A percentile compares a stretch with the other conserved stretches of the same genome.
These are phyloP conservation scores for Corynespora cassiicola DNA, from an alignment of 2,329 filamentous ascomycete genomes.

Conservation along the genomic window DNA sequence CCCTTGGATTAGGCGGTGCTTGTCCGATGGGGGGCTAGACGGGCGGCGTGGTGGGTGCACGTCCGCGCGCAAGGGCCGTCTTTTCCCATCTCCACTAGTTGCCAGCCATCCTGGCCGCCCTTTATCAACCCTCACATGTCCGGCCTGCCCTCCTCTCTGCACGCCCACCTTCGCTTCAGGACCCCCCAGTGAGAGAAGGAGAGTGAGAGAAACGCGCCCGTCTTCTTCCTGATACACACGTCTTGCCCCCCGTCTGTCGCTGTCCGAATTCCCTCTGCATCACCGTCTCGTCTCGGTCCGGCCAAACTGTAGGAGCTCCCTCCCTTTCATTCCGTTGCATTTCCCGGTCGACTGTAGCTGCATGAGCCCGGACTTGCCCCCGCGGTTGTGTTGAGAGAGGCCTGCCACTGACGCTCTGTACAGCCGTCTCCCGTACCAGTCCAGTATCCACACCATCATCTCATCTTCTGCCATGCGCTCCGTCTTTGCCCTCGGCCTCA, in stretches of 20 bases:
- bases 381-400: no score
- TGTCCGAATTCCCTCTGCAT: no score
- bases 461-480: constrained; percentile 50
- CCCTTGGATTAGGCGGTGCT: no score
- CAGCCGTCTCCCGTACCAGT: constrained; percentile 8
- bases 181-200: constrained; percentile 3
- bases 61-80: constrained; percentile 17
- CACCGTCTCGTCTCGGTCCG: no score
- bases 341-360: no score
- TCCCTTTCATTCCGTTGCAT: no score
- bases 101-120: constrained; percentile 24
- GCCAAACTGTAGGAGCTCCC: no score
- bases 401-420: no score
- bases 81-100: constrained; percentile 24
- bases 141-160: constrained; percentile 18
- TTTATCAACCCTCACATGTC: constrained; percentile 32
- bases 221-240: constrained; percentile 5
- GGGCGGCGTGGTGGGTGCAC: constrained; percentile 3
- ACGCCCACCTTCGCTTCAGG: constrained; percentile 38
- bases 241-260: constrained; percentile 23
- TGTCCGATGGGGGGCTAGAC: constrained; percentile 6
- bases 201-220: constrained; percentile 4
- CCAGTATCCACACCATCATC: constrained; percentile 7
- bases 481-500: constrained; percentile 58
- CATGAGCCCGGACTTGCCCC: no score